Evolutionary conservation across 2,329 filamentous ascomycete species (phyloP).

Genomic region (Atkinsonella hypoxylon): DNA sequence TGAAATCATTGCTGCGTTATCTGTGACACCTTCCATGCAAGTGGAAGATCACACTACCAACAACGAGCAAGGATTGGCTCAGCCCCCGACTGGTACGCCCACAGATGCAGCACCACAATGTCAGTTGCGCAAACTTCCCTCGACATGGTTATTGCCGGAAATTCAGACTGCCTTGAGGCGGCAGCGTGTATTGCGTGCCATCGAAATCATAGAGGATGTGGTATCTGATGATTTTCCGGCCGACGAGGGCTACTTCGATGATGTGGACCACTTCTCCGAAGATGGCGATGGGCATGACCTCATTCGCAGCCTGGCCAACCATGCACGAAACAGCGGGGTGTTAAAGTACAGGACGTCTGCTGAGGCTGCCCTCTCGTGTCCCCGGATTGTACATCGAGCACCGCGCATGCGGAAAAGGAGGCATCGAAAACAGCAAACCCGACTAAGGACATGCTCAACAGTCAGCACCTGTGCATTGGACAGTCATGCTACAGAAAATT

Average conservation of each 20-base stretch:
- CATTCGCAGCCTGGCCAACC: not conserved
- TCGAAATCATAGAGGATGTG: not conserved
- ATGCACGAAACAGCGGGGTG: slow-evolving; percentile 3
- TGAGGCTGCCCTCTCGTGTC: slow-evolving; percentile 9
- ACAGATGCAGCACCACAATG: not conserved
- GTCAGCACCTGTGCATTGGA: not conserved
- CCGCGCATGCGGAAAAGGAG: slow-evolving; percentile 9
- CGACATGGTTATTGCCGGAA: not conserved
- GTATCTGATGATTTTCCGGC: not conserved
- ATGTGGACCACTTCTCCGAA: slow-evolving; percentile 5
- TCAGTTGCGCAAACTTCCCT: not conserved
- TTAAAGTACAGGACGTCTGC: slow-evolving; percentile 7
- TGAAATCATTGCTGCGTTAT: not conserved
- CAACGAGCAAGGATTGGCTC: not conserved
- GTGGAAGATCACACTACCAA: not conserved
- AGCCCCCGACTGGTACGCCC: not conserved
- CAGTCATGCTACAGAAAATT: not conserved
- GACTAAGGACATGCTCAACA: not conserved
- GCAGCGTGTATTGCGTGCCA: not conserved
- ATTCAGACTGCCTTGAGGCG: not conserved
- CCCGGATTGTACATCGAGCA: slow-evolving; percentile 7
- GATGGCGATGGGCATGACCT: not conserved
- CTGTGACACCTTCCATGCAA: not conserved
- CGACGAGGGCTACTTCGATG: slow-evolving; percentile 1
- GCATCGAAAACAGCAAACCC: slow-evolving; percentile 4